Evolutionary conservation across 83 land plant genomes (phyloP), one percentile per base, ranked within the genome.

Genomic region (Picea mariana): DNA sequence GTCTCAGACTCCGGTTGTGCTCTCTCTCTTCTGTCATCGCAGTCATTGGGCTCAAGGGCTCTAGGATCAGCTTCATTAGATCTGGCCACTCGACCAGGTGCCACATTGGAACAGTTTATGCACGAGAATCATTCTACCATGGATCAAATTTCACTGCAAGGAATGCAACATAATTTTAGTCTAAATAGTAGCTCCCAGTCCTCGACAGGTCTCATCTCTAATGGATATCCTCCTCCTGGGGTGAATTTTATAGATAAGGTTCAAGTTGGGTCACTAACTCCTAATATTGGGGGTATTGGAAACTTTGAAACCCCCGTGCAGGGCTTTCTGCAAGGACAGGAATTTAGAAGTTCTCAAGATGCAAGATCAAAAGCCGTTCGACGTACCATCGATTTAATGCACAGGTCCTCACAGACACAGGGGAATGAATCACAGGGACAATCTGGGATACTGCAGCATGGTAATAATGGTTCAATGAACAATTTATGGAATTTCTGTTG

Each of bases 1-100:
- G 85, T 86, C 75, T 79, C 90, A 5, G 78, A 83, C 77, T 81
- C 87, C 75, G 85, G 89, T 75, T 80, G 89, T 91, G 93, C 91
- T 91, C 93, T 85, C 93, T 88, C 93, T 91, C 93, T 91, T 91
- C 93, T 88, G 93, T 91, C 93, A 88, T 84, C 88, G 69, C 88
- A 90, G 62, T 71, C 88, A 69, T 81, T 78, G 88, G 65, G 78
- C 61, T 80, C 87, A 27, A 75, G 84, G 68, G 85, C 68, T 68
- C 83, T 77, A 49, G 81, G 81, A n/a, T 86, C 90, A 60, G 82
- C 71, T 52, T 23, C 84, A 73, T 55, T 52, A 80, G 69, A 79
- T 87, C 47, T 80, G 62, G 40, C 83, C 67, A 15, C 80, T 21
- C 61, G 81, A 61, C 44, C 81, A 67, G 71, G 47, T 77, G 68